These are phyloP conservation scores for Cyamopsis tetragonoloba DNA, from an alignment of 306 rosid genomes.

Conservation along the genomic window DNA sequence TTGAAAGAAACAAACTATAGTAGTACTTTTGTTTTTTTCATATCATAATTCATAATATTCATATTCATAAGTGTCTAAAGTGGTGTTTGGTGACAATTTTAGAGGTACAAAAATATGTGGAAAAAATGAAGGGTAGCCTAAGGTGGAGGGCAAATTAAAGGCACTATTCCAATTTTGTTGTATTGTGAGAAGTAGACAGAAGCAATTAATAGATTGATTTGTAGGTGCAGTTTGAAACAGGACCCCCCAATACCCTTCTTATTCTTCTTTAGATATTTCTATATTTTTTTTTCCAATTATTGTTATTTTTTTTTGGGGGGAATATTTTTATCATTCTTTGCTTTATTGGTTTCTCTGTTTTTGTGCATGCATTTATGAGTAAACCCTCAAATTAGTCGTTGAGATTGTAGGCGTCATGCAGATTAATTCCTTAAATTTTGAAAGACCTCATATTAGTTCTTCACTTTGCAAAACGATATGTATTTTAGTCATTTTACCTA, in stretches of 20 bases:
- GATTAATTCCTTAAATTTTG: no score
- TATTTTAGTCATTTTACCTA: no score
- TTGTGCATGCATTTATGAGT: conserved; percentile 14
- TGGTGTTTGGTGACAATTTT: not conserved
- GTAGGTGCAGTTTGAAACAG: conserved; percentile 43
- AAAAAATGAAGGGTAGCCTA: conserved; percentile 16
- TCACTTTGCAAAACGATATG: no score
- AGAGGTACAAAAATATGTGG: not conserved
- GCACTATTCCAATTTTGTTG: conserved; percentile 48
- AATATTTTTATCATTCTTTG: no score
- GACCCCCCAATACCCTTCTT: conserved; percentile 32
- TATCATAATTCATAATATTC: no score
- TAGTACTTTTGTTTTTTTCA: not conserved
- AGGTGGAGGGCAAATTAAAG: conserved; percentile 36
- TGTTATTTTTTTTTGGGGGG: conserved; percentile 41
- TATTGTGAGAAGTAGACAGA: conserved; percentile 54
- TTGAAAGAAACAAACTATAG: not conserved
- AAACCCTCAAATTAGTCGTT: no score
- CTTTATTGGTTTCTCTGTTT: conserved; percentile 9
- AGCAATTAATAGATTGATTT: conserved; percentile 55
- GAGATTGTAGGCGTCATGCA: no score
- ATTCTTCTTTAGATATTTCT: conserved; percentile 24
- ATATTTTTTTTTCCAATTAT: conserved; percentile 42
- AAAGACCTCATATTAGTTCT: no score
- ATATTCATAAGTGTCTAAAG: not conserved